A percentile compares a stretch with the other conserved stretches of the same genome.
Conservation (phyloP, 129 eudicot species). For the Flaveria brownii region DNA sequence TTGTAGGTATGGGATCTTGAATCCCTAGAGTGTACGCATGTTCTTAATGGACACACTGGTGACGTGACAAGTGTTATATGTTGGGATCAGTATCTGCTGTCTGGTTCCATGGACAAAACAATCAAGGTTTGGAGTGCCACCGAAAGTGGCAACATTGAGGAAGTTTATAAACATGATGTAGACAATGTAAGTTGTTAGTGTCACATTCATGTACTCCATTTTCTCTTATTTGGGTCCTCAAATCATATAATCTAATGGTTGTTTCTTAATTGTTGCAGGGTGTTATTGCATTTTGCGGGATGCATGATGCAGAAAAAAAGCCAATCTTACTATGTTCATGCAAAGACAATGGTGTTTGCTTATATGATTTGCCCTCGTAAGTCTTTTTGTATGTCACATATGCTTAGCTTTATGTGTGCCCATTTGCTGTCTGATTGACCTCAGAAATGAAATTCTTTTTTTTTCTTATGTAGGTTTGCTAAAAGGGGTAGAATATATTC, state of each 20-base stretch:
- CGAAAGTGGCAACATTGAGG: slow-evolving; percentile 54
- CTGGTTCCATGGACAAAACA: slow-evolving; percentile 63
- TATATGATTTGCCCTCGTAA: slow-evolving; percentile 71
- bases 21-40: slow-evolving; percentile 24
- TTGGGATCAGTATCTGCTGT: slow-evolving; percentile 59
- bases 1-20: slow-evolving; percentile 54
- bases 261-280: slow-evolving; percentile 44
- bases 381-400: slow-evolving; percentile 17
- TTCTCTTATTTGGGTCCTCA: neutral
- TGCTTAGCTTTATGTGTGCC: neutral
- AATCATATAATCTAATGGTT: neutral
- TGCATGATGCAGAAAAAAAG: slow-evolving; percentile 50
- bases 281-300: slow-evolving; percentile 55
- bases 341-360: slow-evolving; percentile 51
- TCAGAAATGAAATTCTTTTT: neutral
- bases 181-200: slow-evolving; percentile 56
- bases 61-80: slow-evolving; percentile 57
- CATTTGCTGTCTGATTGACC: neutral
- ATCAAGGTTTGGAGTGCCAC: slow-evolving; percentile 67
- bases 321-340: slow-evolving; percentile 61
- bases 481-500: slow-evolving; percentile 9
- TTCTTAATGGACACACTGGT: slow-evolving; percentile 19
- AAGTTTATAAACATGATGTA: slow-evolving; percentile 44
- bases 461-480: slow-evolving; percentile 8
- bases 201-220: neutral